Conservation (phyloP, 257 asterid genomes). For the Nicotiana tomentosiformis region DNA sequence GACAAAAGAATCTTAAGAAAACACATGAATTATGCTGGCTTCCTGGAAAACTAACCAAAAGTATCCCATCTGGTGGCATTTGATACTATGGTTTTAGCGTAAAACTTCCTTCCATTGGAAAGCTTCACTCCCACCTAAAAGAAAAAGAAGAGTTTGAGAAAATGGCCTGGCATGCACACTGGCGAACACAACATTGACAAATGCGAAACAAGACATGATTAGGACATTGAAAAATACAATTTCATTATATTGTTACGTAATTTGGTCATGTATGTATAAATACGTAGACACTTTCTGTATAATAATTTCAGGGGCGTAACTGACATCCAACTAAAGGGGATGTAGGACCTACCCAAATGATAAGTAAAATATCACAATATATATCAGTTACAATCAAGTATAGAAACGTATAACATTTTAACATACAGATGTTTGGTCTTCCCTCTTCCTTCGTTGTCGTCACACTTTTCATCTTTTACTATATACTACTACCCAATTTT, state of each 20-base stretch:
- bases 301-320: background rate
- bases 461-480: background rate
- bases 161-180: background rate
- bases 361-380: background rate
- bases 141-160: background rate
- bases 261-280: background rate
- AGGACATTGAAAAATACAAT: background rate
- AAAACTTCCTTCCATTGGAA: conserved; percentile 76
- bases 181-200: background rate
- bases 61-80: conserved; percentile 99
- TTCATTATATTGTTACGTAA: background rate
- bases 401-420: background rate
- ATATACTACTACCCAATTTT: background rate
- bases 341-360: background rate
- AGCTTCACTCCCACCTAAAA: conserved; percentile 87
- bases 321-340: background rate
- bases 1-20: background rate
- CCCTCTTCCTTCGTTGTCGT: background rate
- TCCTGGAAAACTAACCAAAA: conserved; percentile 53
- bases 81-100: conserved; percentile 80
- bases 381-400: background rate
- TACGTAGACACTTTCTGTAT: background rate
- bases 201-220: background rate
- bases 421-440: background rate
- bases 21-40: background rate